Base-by-base conservation (phyloP, 495 filamentous ascomycete species). In the Endocarpon pusillum region DNA sequence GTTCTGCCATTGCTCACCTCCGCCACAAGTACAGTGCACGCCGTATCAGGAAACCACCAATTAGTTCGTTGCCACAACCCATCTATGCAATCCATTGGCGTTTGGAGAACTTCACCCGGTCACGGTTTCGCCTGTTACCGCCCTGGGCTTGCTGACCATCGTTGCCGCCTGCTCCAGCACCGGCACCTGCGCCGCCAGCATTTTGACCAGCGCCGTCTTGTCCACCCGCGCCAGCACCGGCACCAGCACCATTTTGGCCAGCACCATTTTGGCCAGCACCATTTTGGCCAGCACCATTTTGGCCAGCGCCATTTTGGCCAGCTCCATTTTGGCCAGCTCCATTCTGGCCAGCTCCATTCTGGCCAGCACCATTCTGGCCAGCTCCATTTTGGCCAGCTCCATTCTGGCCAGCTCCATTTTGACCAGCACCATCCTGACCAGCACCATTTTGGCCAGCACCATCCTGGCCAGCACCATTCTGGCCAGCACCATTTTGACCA, bases 261-360 rank as follows among this genome's bases (percentile, higher is more conserved):
- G 30, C 37, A 11, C 2, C 32, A 20, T 26, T 17, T 33, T 37
- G 5, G 24, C 34, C 19, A 41, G 21, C 33, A 19, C 15, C 37
- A 27, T 35, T 41, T 9, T 35, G n/a, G n/a, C n/a, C n/a, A n/a
- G n/a, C n/a, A n/a, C n/a, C n/a, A n/a, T n/a, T n/a, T n/a, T n/a
- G n/a, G n/a, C n/a, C n/a, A n/a, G n/a, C n/a, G n/a, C n/a, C n/a
- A n/a, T n/a, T n/a, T n/a, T n/a, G n/a, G n/a, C n/a, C n/a, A n/a
- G n/a, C n/a, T n/a, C n/a, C n/a, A n/a, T n/a, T n/a, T n/a, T n/a
- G n/a, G n/a, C n/a, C n/a, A n/a, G n/a, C n/a, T n/a, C n/a, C n/a
- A n/a, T n/a, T n/a, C n/a, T n/a, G n/a, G n/a, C n/a, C n/a, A n/a
- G n/a, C n/a, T n/a, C n/a, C n/a, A n/a, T n/a, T n/a, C n/a, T n/a